phyloP scores from a whole-genome alignment of 768 basidiomycete genomes.

The Hypsizygus marmoreus region DNA sequence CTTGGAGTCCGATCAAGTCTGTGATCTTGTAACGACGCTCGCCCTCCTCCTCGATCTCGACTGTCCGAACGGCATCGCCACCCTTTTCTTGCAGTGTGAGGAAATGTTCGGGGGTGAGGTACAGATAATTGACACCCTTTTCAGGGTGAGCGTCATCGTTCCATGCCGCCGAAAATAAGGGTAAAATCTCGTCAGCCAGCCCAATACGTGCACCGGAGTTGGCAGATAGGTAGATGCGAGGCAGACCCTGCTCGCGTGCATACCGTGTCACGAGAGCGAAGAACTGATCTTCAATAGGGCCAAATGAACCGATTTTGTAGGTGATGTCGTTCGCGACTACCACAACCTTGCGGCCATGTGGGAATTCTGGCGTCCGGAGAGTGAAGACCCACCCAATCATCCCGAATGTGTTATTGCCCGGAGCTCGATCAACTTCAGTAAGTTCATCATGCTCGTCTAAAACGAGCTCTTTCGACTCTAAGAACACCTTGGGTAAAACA shows the following conservation, averaged over 20 bases:
- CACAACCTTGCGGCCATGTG: constrained; percentile 81
- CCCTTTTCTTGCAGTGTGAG: constrained; percentile 89
- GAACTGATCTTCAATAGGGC: constrained; percentile 93
- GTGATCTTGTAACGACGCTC: constrained; percentile 93
- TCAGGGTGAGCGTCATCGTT: constrained; percentile 79
- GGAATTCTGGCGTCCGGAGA: constrained; percentile 89
- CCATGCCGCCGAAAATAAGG: constrained; percentile 92
- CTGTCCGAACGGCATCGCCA: constrained; percentile 71
- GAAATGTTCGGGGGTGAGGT: constrained; percentile 90
- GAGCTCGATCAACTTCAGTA: constrained; percentile 86
- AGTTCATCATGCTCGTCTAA: constrained; percentile 92
- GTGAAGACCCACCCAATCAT: constrained; percentile 99
- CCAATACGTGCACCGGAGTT: constrained; percentile 99
- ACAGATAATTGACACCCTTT: constrained; percentile 95
- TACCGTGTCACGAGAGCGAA: constrained; percentile 95
- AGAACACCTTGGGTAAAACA: constrained; percentile 71
- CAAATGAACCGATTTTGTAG: constrained; percentile 97
- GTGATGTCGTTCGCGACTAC: constrained; percentile 99
- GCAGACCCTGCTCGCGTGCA: constrained; percentile 84
- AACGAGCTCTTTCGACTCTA: constrained; percentile 89
- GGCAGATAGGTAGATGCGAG: constrained; percentile 96
- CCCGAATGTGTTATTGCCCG: constrained; percentile 92
- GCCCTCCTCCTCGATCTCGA: constrained; percentile 83
- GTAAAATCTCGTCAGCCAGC: constrained; percentile 87
- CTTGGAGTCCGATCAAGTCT: constrained; percentile 95